Conservation (phyloP, 1,284 basidiomycete genomes). For the Ceratorhiza oryzae-sativae region DNA sequence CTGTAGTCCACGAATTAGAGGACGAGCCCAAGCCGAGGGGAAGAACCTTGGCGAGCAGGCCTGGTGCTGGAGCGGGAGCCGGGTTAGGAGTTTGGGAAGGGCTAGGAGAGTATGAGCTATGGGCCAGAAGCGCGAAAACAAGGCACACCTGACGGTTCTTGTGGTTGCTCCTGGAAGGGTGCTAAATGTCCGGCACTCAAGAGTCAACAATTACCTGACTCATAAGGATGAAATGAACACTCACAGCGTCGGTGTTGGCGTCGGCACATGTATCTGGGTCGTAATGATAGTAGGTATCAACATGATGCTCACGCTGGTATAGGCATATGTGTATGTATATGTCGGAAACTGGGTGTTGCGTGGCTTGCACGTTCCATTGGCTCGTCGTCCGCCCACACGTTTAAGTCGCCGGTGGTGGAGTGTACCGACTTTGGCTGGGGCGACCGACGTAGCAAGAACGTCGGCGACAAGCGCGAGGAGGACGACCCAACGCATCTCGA, state of each 20-base stretch:
- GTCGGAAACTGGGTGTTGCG: slow-evolving; percentile 1
- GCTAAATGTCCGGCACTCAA: not conserved
- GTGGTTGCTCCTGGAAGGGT: not conserved
- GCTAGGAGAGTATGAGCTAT: not conserved
- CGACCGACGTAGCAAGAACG: slow-evolving; percentile 14
- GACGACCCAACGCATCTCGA: slow-evolving; percentile 17
- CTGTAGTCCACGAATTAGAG: slow-evolving; percentile 33
- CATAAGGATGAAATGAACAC: not conserved
- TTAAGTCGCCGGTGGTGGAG: slow-evolving; percentile 28
- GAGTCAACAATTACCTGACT: not conserved
- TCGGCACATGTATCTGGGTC: not conserved
- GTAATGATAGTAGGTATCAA: not conserved
- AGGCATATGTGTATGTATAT: too few species aligned
- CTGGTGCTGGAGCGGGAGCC: not conserved
- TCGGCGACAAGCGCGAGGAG: slow-evolving; percentile 24
- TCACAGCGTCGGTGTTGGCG: not conserved
- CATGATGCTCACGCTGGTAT: not conserved
- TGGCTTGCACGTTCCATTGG: slow-evolving; percentile 14
- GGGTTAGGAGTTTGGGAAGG: not conserved
- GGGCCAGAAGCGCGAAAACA: not conserved
- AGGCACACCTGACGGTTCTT: not conserved
- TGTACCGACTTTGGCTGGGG: slow-evolving; percentile 10
- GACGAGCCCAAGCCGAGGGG: slow-evolving; percentile 27
- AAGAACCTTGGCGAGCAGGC: slow-evolving; percentile 16
- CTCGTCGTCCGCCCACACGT: slow-evolving; percentile 16